phyloP scores from a whole-genome alignment of 768 basidiomycete species.

The Boletus rubroflammeus region DNA sequence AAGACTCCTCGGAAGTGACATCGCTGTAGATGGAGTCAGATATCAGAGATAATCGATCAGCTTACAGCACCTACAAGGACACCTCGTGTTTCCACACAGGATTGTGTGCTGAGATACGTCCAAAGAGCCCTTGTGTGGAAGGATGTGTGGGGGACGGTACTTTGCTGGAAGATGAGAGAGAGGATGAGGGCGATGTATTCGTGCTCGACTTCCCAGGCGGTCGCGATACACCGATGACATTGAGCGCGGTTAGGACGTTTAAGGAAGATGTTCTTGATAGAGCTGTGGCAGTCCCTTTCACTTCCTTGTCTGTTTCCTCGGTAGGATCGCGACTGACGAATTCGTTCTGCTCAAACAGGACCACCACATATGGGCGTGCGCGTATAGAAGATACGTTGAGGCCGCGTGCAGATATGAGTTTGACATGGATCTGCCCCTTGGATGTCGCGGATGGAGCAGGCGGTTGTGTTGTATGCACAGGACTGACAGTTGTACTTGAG shows the following conservation, averaged over 20 bases:
- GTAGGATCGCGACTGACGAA: constrained; percentile 91
- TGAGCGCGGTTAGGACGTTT: constrained; percentile 63
- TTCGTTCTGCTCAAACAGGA: constrained; percentile 98
- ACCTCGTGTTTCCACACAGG: constrained; percentile 99
- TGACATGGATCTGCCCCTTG: constrained; percentile 87
- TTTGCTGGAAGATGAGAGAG: constrained; percentile 38
- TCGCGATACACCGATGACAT: constrained; percentile 53
- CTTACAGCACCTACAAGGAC: constrained; percentile 71
- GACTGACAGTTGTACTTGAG: constrained; percentile 20
- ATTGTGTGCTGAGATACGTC: constrained; percentile 71
- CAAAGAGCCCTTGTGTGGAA: constrained; percentile 50
- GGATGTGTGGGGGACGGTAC: constrained; percentile 29
- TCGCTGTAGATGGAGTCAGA: constrained; percentile 56
- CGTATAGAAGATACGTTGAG: constrained; percentile 67
- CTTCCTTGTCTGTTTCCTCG: constrained; percentile 81
- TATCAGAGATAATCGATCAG: constrained; percentile 12
- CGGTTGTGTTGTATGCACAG: constrained; percentile 25
- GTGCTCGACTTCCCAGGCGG: constrained; percentile 41
- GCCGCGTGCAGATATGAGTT: constrained; percentile 86
- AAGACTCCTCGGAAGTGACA: constrained; percentile 83
- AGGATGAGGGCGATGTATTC: constrained; percentile 43
- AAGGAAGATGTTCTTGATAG: constrained; percentile 57
- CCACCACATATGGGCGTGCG: constrained; percentile 88
- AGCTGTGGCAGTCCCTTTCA: constrained; percentile 70
- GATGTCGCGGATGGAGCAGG: constrained; percentile 35